Conservation (phyloP, 2,329 filamentous ascomycete genomes). For the Fusarium buxicola region DNA sequence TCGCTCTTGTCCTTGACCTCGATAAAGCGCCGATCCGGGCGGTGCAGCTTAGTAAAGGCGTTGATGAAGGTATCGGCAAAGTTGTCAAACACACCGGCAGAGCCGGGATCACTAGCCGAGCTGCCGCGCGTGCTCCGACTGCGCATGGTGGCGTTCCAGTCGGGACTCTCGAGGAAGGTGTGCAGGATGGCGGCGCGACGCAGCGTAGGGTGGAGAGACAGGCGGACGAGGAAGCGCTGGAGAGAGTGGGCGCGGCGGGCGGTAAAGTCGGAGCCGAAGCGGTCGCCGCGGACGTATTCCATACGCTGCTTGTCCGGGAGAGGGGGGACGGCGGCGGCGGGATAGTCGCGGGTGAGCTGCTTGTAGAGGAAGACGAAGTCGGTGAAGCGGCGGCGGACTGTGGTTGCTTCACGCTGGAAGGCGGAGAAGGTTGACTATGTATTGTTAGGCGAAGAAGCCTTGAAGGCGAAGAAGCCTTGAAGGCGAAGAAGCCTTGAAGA, state of each 20-base stretch:
- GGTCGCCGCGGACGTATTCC: conserved; percentile 96
- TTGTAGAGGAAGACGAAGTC: conserved; percentile 98
- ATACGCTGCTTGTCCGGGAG: conserved; percentile 99
- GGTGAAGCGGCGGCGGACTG: conserved; percentile 91
- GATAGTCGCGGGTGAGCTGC: conserved; percentile 86
- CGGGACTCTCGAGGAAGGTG: conserved; percentile 89
- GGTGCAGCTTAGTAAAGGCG: conserved; percentile 95
- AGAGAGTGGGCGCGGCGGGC: conserved; percentile 88
- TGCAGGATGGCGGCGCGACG: conserved; percentile 85
- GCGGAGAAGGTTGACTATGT: conserved; percentile 89
- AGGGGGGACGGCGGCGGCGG: conserved; percentile 91
- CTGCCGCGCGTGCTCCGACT: conserved; percentile 76
- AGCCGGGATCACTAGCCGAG: conserved; percentile 59
- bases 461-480: background rate
- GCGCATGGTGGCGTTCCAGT: conserved; percentile 98
- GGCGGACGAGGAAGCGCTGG: conserved; percentile 87
- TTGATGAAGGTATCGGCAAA: conserved; percentile 98
- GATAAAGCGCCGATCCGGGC: conserved; percentile 92
- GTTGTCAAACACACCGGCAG: conserved; percentile 87
- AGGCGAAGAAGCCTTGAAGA: background rate
- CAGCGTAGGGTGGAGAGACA: conserved; percentile 89
- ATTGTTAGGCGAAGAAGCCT: background rate
- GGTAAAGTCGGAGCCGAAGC: conserved; percentile 94
- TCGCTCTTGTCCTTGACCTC: conserved; percentile 93
- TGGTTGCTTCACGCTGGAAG: conserved; percentile 84